These are phyloP conservation scores for Solanum hybrid DNA, from an alignment of 305 asterid genomes.

Conservation along the genomic window DNA sequence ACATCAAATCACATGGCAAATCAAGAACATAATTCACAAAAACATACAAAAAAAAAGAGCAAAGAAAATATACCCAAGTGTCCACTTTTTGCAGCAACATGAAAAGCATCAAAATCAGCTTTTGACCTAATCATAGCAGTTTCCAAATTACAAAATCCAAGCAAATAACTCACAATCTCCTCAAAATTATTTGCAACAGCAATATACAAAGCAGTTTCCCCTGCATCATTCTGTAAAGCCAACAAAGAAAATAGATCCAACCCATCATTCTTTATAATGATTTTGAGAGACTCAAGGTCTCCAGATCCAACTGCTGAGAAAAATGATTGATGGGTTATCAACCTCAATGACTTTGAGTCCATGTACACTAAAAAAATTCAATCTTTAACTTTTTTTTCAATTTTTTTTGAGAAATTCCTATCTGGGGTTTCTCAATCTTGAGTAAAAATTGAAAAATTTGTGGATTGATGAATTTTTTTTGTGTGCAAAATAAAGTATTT, in stretches of 20 bases:
- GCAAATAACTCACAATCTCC: slow-evolving; percentile 44
- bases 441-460: background rate
- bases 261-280: slow-evolving; percentile 44
- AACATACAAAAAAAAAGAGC: background rate
- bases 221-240: slow-evolving; percentile 64
- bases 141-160: slow-evolving; percentile 58
- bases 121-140: slow-evolving; percentile 55
- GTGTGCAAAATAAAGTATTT: background rate
- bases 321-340: slow-evolving; percentile 86
- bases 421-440: background rate
- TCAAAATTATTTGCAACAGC: slow-evolving; percentile 64
- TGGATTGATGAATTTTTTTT: background rate
- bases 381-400: background rate
- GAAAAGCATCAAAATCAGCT: slow-evolving; percentile 73
- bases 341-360: slow-evolving; percentile 71
- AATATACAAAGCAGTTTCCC: slow-evolving; percentile 70
- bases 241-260: slow-evolving; percentile 51
- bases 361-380: slow-evolving; percentile 13
- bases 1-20: background rate
- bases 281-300: slow-evolving; percentile 53
- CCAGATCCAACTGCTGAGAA: slow-evolving; percentile 67
- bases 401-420: background rate
- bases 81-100: slow-evolving; percentile 77
- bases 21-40: background rate
- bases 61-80: slow-evolving; percentile 44